phyloP scores from a whole-genome alignment of 2,329 filamentous ascomycete species.

The Aureobasidium zeae region DNA sequence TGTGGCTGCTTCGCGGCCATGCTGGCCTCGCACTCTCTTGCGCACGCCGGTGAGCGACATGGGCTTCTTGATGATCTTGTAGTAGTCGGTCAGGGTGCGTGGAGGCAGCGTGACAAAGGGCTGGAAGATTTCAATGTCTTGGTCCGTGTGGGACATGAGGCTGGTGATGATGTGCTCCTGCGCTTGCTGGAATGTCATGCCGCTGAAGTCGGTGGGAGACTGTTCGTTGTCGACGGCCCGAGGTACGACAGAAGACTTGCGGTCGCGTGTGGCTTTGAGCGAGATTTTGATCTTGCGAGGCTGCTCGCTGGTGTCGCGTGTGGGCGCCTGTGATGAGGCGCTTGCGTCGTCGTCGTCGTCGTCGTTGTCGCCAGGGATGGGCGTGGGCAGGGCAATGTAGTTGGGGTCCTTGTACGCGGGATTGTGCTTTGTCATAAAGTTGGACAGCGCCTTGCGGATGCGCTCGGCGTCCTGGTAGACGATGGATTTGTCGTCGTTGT shows the following conservation, averaged over 20 bases:
- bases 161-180: slow-evolving; percentile 79
- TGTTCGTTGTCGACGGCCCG: background rate
- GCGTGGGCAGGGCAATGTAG: slow-evolving; percentile 65
- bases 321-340: background rate
- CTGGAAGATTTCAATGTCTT: slow-evolving; percentile 57
- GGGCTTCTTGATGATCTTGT: slow-evolving; percentile 71
- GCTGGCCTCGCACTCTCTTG: slow-evolving; percentile 65
- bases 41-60: slow-evolving; percentile 69
- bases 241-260: slow-evolving; percentile 15
- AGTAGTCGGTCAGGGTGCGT: slow-evolving; percentile 73
- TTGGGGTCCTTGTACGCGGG: slow-evolving; percentile 64
- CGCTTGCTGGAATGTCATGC: slow-evolving; percentile 70
- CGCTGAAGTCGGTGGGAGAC: slow-evolving; percentile 47
- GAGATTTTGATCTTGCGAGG: slow-evolving; percentile 20
- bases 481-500: slow-evolving; percentile 62
- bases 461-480: slow-evolving; percentile 79
- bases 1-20: slow-evolving; percentile 55
- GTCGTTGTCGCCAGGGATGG: slow-evolving; percentile 49
- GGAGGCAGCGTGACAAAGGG: slow-evolving; percentile 73
- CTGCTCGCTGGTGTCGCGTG: slow-evolving; percentile 19
- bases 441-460: slow-evolving; percentile 74
- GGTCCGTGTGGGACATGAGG: slow-evolving; percentile 57
- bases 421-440: slow-evolving; percentile 79
- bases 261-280: slow-evolving; percentile 6
- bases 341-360: slow-evolving; percentile 25